Evolutionary conservation across 1,139 yeast genomes (phyloP), one percentile per base, ranked within the genome.

Genomic region (Suhomyces bokatorum): DNA sequence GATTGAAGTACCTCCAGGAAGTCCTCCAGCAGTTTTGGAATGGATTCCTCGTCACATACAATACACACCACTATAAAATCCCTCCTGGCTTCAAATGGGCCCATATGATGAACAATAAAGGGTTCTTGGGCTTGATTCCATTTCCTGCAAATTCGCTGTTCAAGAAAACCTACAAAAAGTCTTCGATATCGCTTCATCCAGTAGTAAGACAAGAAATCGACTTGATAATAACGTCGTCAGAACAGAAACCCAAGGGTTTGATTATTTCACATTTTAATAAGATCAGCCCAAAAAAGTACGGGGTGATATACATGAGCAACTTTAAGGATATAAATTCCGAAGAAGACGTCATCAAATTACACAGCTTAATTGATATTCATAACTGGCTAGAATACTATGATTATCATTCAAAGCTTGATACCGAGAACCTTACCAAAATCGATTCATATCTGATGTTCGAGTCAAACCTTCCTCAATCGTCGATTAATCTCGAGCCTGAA

Each of bases 41-140:
- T 1, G 64, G 64, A 11, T 70, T 70, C 44, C 28, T 69, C 11
- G 34, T 37, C 1, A 56, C 52, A 35, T 70, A 60, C 50, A 72
- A 72, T 46, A 37, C 46, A 11, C 65, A 60, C 44, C 53, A 56
- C 29, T 58, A 57, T 42, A 53, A 51, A 35, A 52, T 57, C 22
- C 67, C 65, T 4, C 54, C 56, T 5, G 59, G 58, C 4, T 56
- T 67, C 12, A 51, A 52, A n/a, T 73, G 78, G 78, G 67, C 73
- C 11, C 69, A 67, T 53, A 55, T 61, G 33, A 51, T 70, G 43
- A 70, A 70, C 49, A 64, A 64, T 48, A 54, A 53, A 36, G 78
- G 78, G 1, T 65, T 71, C 39, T 54, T 72, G 33, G 75, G 74
- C 2, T 53, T 69, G 30, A 32, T 48, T 10, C 43, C 44, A 24